Base-by-base conservation (phyloP, 2,329 filamentous ascomycete species). In the Sporothrix mexicana region DNA sequence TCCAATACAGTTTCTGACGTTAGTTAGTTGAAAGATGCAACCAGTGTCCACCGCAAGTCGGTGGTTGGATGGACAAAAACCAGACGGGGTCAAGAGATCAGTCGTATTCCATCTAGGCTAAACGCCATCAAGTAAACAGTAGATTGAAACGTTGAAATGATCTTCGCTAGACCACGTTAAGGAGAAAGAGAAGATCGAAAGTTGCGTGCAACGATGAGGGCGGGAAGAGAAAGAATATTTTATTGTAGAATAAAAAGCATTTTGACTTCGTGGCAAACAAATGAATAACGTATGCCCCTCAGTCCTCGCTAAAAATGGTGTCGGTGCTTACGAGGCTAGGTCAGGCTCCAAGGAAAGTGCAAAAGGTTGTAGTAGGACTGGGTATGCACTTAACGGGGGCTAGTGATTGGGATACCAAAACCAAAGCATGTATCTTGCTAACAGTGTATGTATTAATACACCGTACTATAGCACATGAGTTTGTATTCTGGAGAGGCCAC, bases 271-370 rank as follows among this genome's bases (percentile, higher is more conserved):
- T 53, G 66, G 66, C 66, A 55, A 69, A 55, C 17, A 49, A 55
- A 30, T 69, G 66, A 53, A 47, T 30, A 67, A 36, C n/a, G 8
- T 30, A 45, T 36, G 25, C 23, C 30, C 17, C 20, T 25, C 20
- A 9, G 62, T 10, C 5, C 36, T 17, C 23, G 25, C 2, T 62
- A 45, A 36, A 36, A 36, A 36, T 43, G 71, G 61, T 51, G 64
- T 64, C 55, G 67, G 71, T 66, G 66, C 66, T 70, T 73, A 73
- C 55, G 45, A 57, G 20, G 30, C 43, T 72, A 68, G 41, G 70
- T 72, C 64, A 69, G 43, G 70, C 43, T 69, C 23, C 20, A 57
- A 23, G 47, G 43, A 9, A 53, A 20, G 62, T 20, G 7, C 30
- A 36, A n/a, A 7, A 51, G 25, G 47, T 43, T 45, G n/a, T 12